Percentiles rank a stretch among this genome's conserved stretches.
These are phyloP conservation scores for Mercurialis annua DNA, from an alignment of 345 rosid species.

Conservation along the genomic window DNA sequence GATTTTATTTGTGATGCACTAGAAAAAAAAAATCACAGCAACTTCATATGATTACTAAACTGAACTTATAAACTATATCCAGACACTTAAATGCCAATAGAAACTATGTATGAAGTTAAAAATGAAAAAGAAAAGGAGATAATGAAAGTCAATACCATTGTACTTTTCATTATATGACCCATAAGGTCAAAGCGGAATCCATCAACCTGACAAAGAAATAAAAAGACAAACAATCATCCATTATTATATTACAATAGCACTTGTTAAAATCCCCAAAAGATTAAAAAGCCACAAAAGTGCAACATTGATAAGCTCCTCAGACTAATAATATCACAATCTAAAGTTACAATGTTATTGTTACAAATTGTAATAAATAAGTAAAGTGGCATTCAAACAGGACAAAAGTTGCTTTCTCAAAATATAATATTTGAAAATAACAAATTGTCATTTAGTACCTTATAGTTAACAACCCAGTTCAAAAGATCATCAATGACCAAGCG, in stretches of 20 bases:
- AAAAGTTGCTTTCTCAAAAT: neutral
- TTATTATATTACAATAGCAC: constrained; percentile 12
- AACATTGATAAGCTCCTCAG: constrained; percentile 1
- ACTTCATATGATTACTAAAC: neutral
- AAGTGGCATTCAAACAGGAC: constrained; percentile 4
- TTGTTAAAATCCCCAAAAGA: constrained; percentile 7
- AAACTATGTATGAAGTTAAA: neutral
- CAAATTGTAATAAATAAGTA: constrained; percentile 8
- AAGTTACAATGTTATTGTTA: neutral
- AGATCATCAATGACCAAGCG: constrained; percentile 86
- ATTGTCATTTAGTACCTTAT: constrained; percentile 57
- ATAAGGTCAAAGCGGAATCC: constrained; percentile 96
- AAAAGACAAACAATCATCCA: constrained; percentile 8
- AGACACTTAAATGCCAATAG: no score
- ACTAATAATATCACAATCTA: neutral
- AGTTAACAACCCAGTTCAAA: constrained; percentile 71
- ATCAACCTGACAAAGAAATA: constrained; percentile 58
- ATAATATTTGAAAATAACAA: neutral
- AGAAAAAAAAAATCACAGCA: neutral
- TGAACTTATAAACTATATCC: no score
- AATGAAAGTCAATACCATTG: constrained; percentile 58
- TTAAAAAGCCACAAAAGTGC: neutral
- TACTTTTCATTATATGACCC: constrained; percentile 91
- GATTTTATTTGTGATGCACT: constrained; percentile 3
- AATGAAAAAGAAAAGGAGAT: neutral